phyloP scores from a whole-genome alignment of 2,329 filamentous ascomycete species.

The Phoma sp. region DNA sequence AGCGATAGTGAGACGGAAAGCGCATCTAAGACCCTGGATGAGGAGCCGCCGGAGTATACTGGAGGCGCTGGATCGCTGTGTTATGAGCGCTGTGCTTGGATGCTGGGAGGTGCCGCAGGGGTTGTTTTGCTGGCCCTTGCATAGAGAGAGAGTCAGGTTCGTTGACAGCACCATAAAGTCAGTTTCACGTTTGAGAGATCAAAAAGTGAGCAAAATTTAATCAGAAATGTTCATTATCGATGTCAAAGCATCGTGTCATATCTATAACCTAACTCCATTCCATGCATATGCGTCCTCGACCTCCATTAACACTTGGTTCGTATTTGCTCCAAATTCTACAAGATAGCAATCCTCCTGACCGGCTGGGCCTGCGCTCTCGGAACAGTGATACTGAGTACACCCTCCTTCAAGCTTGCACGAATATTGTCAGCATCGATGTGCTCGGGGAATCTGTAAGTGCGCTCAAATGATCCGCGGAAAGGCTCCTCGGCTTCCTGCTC shows the following conservation, averaged over 20 bases:
- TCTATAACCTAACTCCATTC: not conserved
- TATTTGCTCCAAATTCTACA: conserved; percentile 16
- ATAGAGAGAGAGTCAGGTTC: not conserved
- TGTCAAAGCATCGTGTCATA: not conserved
- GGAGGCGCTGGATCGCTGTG: not conserved
- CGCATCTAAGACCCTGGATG: not conserved
- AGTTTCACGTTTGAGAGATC: too few species aligned
- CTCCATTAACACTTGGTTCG: not conserved
- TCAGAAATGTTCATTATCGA: conserved; percentile 1
- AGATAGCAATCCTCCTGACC: conserved; percentile 37
- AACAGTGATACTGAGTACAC: conserved; percentile 67
- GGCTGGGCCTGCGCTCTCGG: conserved; percentile 61
- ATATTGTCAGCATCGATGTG: conserved; percentile 69
- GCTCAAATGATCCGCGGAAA: conserved; percentile 69
- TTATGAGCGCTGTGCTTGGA: not conserved
- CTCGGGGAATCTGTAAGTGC: conserved; percentile 71
- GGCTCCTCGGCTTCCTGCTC: conserved; percentile 56
- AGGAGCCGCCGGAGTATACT: not conserved
- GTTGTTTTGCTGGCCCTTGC: not conserved
- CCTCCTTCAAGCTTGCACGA: conserved; percentile 67
- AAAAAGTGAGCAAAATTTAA: too few species aligned
- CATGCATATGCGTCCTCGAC: not conserved
- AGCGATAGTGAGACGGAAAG: not conserved
- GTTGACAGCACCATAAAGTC: too few species aligned
- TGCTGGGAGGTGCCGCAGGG: not conserved